These are phyloP conservation scores for Incumbomyces delicatus DNA, from an alignment of 2,329 filamentous ascomycete species.

Conservation along the genomic window DNA sequence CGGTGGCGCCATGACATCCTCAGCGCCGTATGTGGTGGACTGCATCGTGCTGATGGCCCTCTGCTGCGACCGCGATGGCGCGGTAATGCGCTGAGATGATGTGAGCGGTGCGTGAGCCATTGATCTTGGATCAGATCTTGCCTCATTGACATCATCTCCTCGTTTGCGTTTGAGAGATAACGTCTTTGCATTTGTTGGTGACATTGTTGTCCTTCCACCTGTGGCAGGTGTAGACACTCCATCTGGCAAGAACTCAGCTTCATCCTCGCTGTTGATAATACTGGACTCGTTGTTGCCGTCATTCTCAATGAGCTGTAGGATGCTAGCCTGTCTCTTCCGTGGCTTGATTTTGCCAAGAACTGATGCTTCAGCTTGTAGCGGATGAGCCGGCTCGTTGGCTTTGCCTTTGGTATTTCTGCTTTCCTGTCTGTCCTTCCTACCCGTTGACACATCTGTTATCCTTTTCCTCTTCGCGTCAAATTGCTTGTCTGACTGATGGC, in stretches of 20 bases:
- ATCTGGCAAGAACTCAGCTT: constrained; percentile 18
- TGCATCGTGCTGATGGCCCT: not conserved
- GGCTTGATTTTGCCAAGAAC: constrained; percentile 19
- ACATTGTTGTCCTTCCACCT: not conserved
- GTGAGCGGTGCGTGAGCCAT: not conserved
- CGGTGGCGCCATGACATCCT: constrained; percentile 17
- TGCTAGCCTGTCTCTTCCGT: constrained; percentile 19
- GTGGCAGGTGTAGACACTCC: constrained; percentile 15
- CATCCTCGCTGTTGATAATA: constrained; percentile 17
- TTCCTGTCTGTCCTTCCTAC: constrained; percentile 4
- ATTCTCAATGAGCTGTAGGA: constrained; percentile 15
- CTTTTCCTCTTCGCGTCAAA: not conserved
- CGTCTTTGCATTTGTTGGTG: not conserved
- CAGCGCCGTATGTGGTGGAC: not conserved
- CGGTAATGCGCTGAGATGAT: constrained; percentile 7
- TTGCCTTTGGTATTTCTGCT: not conserved
- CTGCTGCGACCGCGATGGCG: not conserved
- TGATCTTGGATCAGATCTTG: not conserved
- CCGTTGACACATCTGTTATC: constrained; percentile 1
- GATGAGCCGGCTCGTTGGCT: constrained; percentile 9
- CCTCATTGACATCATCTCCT: constrained; percentile 5
- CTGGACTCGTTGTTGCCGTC: constrained; percentile 15
- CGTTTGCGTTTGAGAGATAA: constrained; percentile 18
- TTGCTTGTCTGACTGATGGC: not conserved
- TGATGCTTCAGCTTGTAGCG: constrained; percentile 12